Evolutionary conservation across 805 yeast genomes (phyloP), one percentile per base, ranked within the genome.

Genomic region (Wickerhamomyces ciferrii): DNA sequence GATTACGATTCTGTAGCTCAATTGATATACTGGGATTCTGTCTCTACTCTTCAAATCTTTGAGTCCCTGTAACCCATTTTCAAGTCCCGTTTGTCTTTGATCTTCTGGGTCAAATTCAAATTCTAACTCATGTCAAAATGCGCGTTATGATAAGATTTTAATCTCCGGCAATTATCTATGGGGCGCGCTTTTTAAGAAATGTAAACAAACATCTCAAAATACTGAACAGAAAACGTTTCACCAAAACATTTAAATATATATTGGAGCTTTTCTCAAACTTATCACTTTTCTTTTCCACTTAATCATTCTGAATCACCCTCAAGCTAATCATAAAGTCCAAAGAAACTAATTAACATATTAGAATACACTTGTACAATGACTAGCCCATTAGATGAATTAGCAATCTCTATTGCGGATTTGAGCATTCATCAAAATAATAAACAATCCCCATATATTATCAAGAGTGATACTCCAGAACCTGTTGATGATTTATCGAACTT

Each of bases 401-500:
- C 13, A 27, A 27, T 8, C 31, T 27, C 31, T 14, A 27, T 27
- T 10, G 31, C 31, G 13, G 31, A 27, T 14, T 27, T 27, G 31
- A 27, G 31, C 31, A 27, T 27, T 7, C 7, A 27, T 27, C 11
- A 27, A 27, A 27, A 27, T 4, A 27, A 27, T 13, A 14, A 27
- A 8, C 31, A 27, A 10, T 13, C 14, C 4, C 14, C 11, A 4
- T 8, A 27, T 4, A 4, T 13, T 8, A 10, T 8, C 13, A 5
- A 27, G 31, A 27, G 11, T 27, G n/a, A n/a, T n/a, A n/a, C 31
- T 4, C 31, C 31, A 27, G 31, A 27, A 4, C 13, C 21, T 10
- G 18, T 24, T 10, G 58, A 68, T 51, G 63, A 69, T 2, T 64
- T 69, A 43, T 63, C 65, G 11, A 59, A 65, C 34, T 80, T 71